A percentile compares a stretch with the other conserved stretches of the same genome.
Evolutionary conservation across 2,329 filamentous ascomycete genomes (phyloP).

Genomic region (Bipolaris victoriae): DNA sequence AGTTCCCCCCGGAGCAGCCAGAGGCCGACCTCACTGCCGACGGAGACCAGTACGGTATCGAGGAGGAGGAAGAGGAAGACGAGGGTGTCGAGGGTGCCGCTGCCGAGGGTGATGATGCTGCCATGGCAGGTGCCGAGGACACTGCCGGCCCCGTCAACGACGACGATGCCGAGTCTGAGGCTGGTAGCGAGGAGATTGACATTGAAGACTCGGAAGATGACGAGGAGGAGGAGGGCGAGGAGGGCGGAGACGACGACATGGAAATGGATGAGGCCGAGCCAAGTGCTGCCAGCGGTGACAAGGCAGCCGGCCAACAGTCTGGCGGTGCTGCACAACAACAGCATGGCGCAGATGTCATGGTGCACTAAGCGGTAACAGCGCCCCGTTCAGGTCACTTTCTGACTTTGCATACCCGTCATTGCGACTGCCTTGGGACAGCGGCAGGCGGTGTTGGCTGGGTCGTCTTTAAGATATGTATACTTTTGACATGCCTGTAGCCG

Average conservation of each 20-base stretch:
- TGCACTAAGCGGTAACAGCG: constrained; percentile 38
- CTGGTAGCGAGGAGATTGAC: constrained; percentile 79
- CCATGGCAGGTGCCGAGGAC: constrained; percentile 75
- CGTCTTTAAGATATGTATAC: constrained; percentile 3
- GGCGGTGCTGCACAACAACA: constrained; percentile 31
- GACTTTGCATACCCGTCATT: constrained; percentile 4
- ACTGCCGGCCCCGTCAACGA: constrained; percentile 59
- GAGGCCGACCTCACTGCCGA: constrained; percentile 91
- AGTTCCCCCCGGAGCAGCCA: constrained; percentile 96
- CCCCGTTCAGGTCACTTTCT: background rate
- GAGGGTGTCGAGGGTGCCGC: constrained; percentile 62
- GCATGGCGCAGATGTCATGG: constrained; percentile 48
- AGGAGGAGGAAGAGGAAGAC: constrained; percentile 72
- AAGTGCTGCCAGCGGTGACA: constrained; percentile 45
- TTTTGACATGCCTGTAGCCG: background rate
- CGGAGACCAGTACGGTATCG: constrained; percentile 83
- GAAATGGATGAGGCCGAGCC: constrained; percentile 62
- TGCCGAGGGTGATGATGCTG: constrained; percentile 67
- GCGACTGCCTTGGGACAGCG: constrained; percentile 4
- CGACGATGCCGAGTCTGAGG: constrained; percentile 73
- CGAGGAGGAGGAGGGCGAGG: constrained; percentile 69
- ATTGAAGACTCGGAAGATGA: constrained; percentile 77
- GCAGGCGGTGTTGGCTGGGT: background rate
- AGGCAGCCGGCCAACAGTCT: constrained; percentile 30
- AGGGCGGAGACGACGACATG: constrained; percentile 61